Evolutionary conservation across 2,329 filamentous ascomycete species (phyloP), one percentile per base, ranked within the genome.

Genomic region (Hymenoscyphus fraxineus): DNA sequence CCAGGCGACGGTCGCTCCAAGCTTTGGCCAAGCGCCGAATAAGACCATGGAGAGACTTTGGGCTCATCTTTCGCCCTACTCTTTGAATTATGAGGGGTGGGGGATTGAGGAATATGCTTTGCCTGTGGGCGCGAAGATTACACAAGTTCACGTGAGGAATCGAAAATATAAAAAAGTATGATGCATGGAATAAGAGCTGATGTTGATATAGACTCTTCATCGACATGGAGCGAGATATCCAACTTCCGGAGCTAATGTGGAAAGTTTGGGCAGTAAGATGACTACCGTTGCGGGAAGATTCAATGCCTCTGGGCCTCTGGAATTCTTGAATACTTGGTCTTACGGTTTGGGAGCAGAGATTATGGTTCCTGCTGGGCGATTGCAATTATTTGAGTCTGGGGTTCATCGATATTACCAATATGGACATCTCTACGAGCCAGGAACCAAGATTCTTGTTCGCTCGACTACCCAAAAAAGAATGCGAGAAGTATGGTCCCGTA

Each of bases 401-500:
- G 82, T 89, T 1, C 74, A 90, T 58, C 89, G 92, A 73, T 87
- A 87, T 69, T 92, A 92, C 76, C 68, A 74, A 57, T 76, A 76
- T 65, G 74, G 65, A 10, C 69, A 85, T 66, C 78, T 93, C 27
- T 92, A 91, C 71, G 88, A 92, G 70, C 85, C 89, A 5, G 83
- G 85, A 63, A 88, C 82, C 76, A 92, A 91, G 77, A 86, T 93
- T 65, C 84, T 92, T 64, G 88, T 86, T 16, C 82, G 90, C 35
- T 91, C 89, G 0, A 92, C 89, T 0, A 91, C 89, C 0, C 88
- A 93, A 74, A 86, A 91, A 73, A 85, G 90, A 31, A 93, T 93
- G 90, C 79, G 89, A 27, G 88, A 92, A 74, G 73, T 73, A 39
- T 4, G 22, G 12, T 44, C 68, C 88, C 84, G 38, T 31, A 16